Percentiles rank a stretch among this genome's conserved stretches.
Conservation (phyloP, 305 asterid genomes). For the Euphrasia arctica region DNA sequence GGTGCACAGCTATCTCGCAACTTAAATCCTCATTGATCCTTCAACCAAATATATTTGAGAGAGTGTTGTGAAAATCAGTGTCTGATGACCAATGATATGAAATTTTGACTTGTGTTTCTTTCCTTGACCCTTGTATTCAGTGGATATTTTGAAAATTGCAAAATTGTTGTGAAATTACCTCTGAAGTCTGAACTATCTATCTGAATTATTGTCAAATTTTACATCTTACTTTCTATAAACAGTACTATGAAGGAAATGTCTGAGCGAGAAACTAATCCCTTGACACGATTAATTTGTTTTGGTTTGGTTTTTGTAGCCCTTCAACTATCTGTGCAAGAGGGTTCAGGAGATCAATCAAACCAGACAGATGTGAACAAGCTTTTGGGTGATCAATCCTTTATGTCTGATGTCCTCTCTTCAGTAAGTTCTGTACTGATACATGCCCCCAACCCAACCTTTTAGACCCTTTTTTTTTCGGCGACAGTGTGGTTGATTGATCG, state of each 20-base stretch:
- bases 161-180: background rate
- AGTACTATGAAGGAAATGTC: conserved; percentile 7
- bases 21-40: background rate
- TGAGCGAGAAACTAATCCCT: background rate
- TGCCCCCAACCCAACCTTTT: background rate
- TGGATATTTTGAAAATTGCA: conserved; percentile 5
- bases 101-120: background rate
- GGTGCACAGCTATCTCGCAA: background rate
- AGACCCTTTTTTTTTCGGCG: background rate
- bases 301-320: conserved; percentile 50
- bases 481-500: background rate
- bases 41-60: background rate
- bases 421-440: conserved; percentile 37
- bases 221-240: conserved; percentile 12
- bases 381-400: conserved; percentile 52
- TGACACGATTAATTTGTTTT: conserved; percentile 15
- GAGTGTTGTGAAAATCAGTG: background rate
- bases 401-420: conserved; percentile 62
- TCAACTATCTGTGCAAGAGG: conserved; percentile 67
- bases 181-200: background rate
- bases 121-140: background rate
- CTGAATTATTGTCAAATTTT: too few species aligned
- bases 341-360: conserved; percentile 50
- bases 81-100: background rate
- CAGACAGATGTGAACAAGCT: conserved; percentile 52